These are phyloP conservation scores for Leersia perrieri DNA, from an alignment of 176 grass and related monocot genomes.

Conservation along the genomic window DNA sequence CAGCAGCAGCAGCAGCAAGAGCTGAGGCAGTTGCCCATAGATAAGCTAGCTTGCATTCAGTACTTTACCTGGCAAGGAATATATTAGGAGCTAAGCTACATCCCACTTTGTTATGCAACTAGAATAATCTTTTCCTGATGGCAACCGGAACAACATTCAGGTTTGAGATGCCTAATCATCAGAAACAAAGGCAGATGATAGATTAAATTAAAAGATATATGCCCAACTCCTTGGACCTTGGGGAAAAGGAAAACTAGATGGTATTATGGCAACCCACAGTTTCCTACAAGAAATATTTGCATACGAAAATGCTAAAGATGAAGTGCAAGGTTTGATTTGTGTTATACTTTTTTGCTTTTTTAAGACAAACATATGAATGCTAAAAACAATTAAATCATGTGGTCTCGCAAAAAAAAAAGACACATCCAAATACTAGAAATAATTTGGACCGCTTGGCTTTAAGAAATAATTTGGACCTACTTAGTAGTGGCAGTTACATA, in stretches of 20 bases:
- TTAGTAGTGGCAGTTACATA: neutral
- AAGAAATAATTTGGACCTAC: neutral
- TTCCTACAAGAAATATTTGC: neutral
- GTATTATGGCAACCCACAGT: no score
- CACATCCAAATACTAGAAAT: neutral
- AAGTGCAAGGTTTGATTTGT: neutral
- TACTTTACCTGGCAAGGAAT: neutral
- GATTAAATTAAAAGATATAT: neutral
- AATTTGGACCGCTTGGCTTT: neutral
- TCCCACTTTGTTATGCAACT: neutral
- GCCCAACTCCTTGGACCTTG: neutral
- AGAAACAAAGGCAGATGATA: neutral
- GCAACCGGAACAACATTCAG: neutral
- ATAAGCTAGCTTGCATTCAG: neutral
- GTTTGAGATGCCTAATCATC: neutral
- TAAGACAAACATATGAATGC: neutral
- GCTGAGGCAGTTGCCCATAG: neutral
- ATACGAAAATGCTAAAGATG: neutral
- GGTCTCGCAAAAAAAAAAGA: neutral
- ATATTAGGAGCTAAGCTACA: neutral
- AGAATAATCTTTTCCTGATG: neutral
- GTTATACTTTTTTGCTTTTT: neutral
- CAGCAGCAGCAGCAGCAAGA: no score
- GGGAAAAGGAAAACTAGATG: no score
- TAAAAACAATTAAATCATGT: neutral